Evolutionary conservation across 148 eudicot species (phyloP).

Genomic region (Suaeda aralocaspica): DNA sequence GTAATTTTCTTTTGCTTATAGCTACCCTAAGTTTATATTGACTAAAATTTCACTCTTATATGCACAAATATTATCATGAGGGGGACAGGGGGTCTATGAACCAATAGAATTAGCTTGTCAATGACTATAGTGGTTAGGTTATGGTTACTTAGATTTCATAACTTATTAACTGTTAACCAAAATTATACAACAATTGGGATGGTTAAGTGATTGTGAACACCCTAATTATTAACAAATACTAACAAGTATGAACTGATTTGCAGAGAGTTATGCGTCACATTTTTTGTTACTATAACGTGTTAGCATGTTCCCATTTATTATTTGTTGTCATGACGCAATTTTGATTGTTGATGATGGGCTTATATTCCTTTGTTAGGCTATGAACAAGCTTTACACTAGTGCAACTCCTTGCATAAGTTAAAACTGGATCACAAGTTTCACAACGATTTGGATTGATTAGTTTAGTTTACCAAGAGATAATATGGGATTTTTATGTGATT

Average conservation of each 20-base stretch:
- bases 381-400: not conserved
- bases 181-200: no score
- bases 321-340: not conserved
- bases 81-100: no score
- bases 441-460: not conserved
- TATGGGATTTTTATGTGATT: conserved; percentile 84
- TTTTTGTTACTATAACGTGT: not conserved
- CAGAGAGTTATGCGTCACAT: not conserved
- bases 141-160: no score
- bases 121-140: no score
- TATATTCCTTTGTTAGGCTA: conserved; percentile 8
- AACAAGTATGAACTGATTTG: not conserved
- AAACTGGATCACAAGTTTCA: not conserved
- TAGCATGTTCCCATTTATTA: not conserved
- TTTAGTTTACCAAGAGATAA: conserved; percentile 1
- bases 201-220: no score
- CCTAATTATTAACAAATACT: no score
- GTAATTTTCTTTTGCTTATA: no score
- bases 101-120: no score
- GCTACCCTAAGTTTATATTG: no score
- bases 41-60: no score
- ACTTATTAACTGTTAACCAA: no score
- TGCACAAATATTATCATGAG: no score
- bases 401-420: not conserved
- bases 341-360: not conserved